Evolutionary conservation across 768 basidiomycete genomes (phyloP), one percentile per base, ranked within the genome.

Genomic region (Lentinula guzmanii): DNA sequence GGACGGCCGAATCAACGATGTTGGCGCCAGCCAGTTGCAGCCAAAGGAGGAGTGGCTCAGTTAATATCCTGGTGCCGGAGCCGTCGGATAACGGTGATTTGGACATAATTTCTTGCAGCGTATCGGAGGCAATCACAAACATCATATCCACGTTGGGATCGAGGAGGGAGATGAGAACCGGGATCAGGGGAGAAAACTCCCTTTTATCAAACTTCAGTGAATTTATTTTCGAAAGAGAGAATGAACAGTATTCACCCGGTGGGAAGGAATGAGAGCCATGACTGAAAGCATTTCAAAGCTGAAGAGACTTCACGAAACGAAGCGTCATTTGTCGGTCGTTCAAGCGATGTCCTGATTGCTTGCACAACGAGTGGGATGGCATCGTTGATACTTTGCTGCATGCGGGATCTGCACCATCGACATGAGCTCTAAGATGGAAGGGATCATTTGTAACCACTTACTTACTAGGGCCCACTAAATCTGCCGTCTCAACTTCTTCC

Each of bases 31-130:
- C 75, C 0, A 75, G 70, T 62, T 86, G 80, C 0, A 87, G 68
- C 93, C 93, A 98, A 3, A 86, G 73, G n/a, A 97, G 76, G 6
- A 98, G 75, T 2, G 95, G 95, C 67, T 95, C 91, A 0, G 93
- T 93, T 34, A 95, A 79, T 0, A 87, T 82, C 58, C 82, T 82
- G 16, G 80, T 79, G 1, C 90, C 91, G 28, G 81, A 76, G 0
- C 91, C 91, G 57, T 87, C 83, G 0, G 87, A 79, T 34, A 95
- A 78, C 0, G 88, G 78, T 1, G 93, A 91, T 54, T 85, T 83
- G 0, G 86, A 81, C 66, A 95, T 80, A 58, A 96, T 80, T 66
- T 95, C 92, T 69, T 90, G 85, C 4, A 96, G 70, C 0, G 87
- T 81, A 48, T 91, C 86, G 0, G 87, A 87, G 0, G 87, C 82